phyloP scores from a whole-genome alignment of 306 rosid genomes.

The Lathyrus sativus region DNA sequence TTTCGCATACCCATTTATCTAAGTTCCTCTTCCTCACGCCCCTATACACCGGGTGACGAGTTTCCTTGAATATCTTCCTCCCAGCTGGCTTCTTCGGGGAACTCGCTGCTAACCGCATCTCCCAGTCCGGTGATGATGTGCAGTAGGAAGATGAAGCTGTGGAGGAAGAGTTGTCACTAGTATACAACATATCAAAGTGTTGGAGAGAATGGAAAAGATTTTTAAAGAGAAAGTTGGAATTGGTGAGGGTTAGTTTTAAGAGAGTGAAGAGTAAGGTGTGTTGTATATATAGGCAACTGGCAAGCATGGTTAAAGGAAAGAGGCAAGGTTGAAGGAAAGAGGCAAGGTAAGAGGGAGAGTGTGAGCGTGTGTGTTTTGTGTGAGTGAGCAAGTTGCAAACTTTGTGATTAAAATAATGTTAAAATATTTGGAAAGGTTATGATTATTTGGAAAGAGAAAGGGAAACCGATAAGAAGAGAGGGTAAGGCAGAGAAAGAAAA shows the following conservation, averaged over 20 bases:
- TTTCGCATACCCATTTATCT: conserved; percentile 82
- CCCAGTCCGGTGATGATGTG: conserved; percentile 28
- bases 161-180: background rate
- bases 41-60: conserved; percentile 78
- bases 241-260: background rate
- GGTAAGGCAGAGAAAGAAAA: too few relatives aligned
- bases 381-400: too few relatives aligned
- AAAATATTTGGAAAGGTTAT: too few relatives aligned
- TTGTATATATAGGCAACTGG: background rate
- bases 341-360: conserved; percentile 13
- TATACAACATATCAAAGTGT: conserved; percentile 47
- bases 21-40: conserved; percentile 74
- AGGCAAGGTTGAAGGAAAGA: background rate
- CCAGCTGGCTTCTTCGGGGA: conserved; percentile 82
- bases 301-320: background rate
- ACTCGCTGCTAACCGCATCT: conserved; percentile 53
- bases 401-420: too few relatives aligned
- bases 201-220: background rate
- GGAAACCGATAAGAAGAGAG: too few relatives aligned
- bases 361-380: background rate
- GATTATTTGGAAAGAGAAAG: too few relatives aligned
- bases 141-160: background rate
- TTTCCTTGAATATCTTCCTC: conserved; percentile 87
- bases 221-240: background rate
- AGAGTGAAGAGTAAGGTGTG: background rate